Evolutionary conservation across 306 rosid genomes (phyloP).

Genomic region (Pueraria montana): DNA sequence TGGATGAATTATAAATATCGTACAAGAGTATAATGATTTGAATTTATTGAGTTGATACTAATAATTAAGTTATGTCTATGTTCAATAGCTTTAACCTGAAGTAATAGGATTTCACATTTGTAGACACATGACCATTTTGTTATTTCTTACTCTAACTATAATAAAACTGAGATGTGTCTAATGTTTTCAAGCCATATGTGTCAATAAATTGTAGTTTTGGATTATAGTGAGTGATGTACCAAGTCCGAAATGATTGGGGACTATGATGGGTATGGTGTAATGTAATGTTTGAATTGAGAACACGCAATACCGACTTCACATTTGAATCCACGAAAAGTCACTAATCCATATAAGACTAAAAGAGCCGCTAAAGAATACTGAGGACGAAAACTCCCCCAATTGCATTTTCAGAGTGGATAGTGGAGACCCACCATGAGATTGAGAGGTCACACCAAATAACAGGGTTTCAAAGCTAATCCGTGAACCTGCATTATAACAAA

Average conservation of each 20-base stretch:
- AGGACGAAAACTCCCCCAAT: no score
- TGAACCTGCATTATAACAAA: slow-evolving; percentile 27
- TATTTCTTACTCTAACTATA: neutral
- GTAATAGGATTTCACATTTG: no score
- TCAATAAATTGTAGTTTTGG: slow-evolving; percentile 1
- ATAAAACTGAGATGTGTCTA: neutral
- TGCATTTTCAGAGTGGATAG: slow-evolving; percentile 14
- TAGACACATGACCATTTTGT: no score
- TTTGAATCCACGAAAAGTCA: slow-evolving; percentile 16
- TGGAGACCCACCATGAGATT: slow-evolving; percentile 36
- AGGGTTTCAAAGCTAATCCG: slow-evolving; percentile 34
- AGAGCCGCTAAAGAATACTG: neutral
- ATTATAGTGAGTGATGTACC: neutral
- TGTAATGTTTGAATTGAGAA: slow-evolving; percentile 45
- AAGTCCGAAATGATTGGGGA: slow-evolving; percentile 37
- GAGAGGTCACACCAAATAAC: neutral
- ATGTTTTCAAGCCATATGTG: neutral
- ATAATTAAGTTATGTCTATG: neutral
- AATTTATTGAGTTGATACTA: neutral
- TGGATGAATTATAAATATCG: neutral
- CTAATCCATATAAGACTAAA: neutral
- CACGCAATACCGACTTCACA: slow-evolving; percentile 10
- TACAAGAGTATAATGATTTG: neutral
- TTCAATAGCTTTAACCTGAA: no score
- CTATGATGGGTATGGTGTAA: neutral